These are phyloP conservation scores for Zelonia costaricensis DNA, from an alignment of 208 protist genomes.

Conservation along the genomic window DNA sequence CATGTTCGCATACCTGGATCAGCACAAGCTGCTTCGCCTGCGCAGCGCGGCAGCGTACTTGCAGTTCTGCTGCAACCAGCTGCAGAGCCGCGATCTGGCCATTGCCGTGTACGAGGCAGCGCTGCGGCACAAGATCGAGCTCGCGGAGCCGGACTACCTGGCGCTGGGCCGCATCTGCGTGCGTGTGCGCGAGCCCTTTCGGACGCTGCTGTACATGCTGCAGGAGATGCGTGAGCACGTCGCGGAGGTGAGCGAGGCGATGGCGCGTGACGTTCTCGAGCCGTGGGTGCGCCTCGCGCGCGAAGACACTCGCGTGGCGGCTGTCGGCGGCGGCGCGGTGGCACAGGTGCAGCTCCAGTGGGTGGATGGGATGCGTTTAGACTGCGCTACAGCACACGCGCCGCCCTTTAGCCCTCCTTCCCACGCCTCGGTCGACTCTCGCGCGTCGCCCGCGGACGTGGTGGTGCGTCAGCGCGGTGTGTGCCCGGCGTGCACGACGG, in stretches of 20 bases:
- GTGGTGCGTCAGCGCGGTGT: constrained; percentile 5
- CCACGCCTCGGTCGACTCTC: too few species aligned
- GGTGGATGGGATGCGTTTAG: constrained; percentile 13
- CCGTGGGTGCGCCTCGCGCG: constrained; percentile 36
- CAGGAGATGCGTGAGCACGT: constrained; percentile 60
- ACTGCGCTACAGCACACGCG: too few species aligned
- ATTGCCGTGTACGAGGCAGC: constrained; percentile 51
- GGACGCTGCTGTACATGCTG: constrained; percentile 53
- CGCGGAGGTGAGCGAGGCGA: constrained; percentile 24
- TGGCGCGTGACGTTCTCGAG: constrained; percentile 46
- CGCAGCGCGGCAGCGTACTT: constrained; percentile 63
- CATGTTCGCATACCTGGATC: constrained; percentile 61
- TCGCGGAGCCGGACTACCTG: constrained; percentile 48
- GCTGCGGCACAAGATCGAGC: constrained; percentile 42
- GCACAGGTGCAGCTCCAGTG: background rate
- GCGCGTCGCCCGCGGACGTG: background rate
- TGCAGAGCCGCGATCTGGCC: constrained; percentile 24
- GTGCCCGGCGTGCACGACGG: constrained; percentile 21
- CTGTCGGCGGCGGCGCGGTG: background rate
- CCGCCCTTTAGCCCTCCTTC: too few species aligned
- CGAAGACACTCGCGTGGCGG: background rate
- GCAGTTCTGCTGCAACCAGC: constrained; percentile 37
- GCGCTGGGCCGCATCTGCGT: constrained; percentile 55
- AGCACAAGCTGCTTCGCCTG: constrained; percentile 39
- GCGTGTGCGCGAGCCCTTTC: constrained; percentile 33